Base-by-base conservation (phyloP, 208 protist species). In the Crithidia brevicula region DNA sequence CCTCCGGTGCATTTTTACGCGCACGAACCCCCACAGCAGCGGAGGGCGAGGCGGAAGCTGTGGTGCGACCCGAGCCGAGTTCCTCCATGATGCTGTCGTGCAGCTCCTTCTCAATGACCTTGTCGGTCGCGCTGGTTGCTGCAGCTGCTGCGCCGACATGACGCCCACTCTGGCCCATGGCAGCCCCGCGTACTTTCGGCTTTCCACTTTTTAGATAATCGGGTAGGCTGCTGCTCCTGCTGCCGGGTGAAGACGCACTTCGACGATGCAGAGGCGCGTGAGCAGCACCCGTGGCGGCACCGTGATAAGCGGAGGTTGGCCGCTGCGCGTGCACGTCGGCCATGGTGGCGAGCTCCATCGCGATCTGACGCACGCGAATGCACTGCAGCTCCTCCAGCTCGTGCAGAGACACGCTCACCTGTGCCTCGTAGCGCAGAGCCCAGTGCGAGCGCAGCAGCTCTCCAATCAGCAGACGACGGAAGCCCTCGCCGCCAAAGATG, bases 351-450 rank as follows among this genome's bases (percentile, higher is more conserved):
- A 96, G 77, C 49, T 92, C 77, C 46, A 85, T 20, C 22, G 91
- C 72, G 13, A 96, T 23, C 63, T 93, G 79, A 2, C 83, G 77
- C 13, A 88, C 80, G 2, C 91, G 91, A 25, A 96, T 88, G 56
- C 74, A 88, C 78, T 94, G 87, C 58, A 96, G 67, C 52, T 88
- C 73, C 75, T 96, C 87, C 58, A 96, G 79, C 57, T 94, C 88
- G 53, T 93, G 86, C 6, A 96, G 40, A 10, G 86, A 93, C 4
- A 96, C 84, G 61, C 83, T 87, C 38, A 96, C 82, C 69, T 91
- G 85, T 23, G 87, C 86, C 79, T 96, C 88, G 72, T 86, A 82
- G 22, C 86, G 86, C 47, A 96, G 65, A 28, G 82, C 66, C 86
- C 87, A 94, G 72, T 96, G 91, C 23, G 86, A 93, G 31, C 88